Percentiles rank a stretch among this genome's conserved stretches.
phyloP scores from a whole-genome alignment of 2,329 filamentous ascomycete genomes.

The Ceratocystis cacaofunesta region DNA sequence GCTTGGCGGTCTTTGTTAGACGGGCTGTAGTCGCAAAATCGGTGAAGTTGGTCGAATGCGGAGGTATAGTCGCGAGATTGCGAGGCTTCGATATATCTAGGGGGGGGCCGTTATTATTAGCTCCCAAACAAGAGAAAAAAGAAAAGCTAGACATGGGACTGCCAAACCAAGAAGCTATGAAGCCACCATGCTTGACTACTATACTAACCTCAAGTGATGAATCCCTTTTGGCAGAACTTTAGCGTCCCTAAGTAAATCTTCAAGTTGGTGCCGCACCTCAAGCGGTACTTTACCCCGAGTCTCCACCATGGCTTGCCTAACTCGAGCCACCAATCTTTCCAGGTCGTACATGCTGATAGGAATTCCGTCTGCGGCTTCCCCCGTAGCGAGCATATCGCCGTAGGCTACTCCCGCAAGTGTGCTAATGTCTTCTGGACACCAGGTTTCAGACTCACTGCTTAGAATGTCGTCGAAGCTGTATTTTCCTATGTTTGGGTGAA shows the following conservation, averaged over 20 bases:
- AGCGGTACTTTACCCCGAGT: constrained; percentile 59
- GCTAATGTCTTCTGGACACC: constrained; percentile 30
- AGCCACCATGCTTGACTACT: no score
- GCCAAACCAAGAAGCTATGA: no score
- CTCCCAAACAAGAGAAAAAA: no score
- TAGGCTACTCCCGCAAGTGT: constrained; percentile 35
- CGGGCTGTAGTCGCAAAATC: constrained; percentile 89
- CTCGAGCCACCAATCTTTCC: constrained; percentile 46
- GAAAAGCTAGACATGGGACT: no score
- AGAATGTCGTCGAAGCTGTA: constrained; percentile 45
- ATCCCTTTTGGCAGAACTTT: constrained; percentile 55
- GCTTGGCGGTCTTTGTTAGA: constrained; percentile 58
- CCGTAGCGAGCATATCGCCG: constrained; percentile 34
- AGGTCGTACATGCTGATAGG: constrained; percentile 63
- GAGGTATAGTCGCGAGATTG: constrained; percentile 77
- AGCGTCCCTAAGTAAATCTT: constrained; percentile 51
- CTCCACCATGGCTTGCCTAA: background rate
- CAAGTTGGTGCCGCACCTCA: constrained; percentile 57
- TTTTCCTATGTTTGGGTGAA: constrained; percentile 43
- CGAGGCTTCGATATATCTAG: constrained; percentile 81
- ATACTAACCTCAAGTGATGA: constrained; percentile 53
- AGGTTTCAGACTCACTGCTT: constrained; percentile 36
- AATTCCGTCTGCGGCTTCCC: constrained; percentile 27
- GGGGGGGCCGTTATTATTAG: no score
- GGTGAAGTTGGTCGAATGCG: constrained; percentile 79